Evolutionary conservation across 768 basidiomycete genomes (phyloP), one percentile per base, ranked within the genome.

Genomic region (Artomyces pyxidatus): DNA sequence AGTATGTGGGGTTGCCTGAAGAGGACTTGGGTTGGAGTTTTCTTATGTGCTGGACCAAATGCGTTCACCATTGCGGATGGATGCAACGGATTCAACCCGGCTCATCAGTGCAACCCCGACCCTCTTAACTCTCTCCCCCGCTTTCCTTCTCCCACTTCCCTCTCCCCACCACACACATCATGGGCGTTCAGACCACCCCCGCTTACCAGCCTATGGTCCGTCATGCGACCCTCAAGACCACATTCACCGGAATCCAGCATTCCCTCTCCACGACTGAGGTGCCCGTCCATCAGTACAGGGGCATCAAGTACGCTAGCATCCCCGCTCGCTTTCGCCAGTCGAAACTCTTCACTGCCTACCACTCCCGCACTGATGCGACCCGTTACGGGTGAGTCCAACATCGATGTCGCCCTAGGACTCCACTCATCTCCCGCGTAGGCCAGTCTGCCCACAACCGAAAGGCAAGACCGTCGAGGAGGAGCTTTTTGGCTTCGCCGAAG

Each of bases 311-410:
- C 56, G 87, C 83, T 21, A 70, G 71, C 19, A 71, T 88, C 12
- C 83, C 84, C 22, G 80, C 78, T 30, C 82, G 87, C 42, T 89
- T 88, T 60, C 78, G 85, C 46, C 85, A 84, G 64, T 88, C 87
- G 1, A 71, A 69, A 50, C 68, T 88, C 26, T 76, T 68, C 58
- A 73, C 74, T 9, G 65, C 74, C 4, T 85, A 85, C 56, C 75
- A 78, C 23, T 61, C 72, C 8, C 62, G 71, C 38, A 79, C 80
- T 7, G 80, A 85, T 56, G 81, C 83, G 55, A 75, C 83, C 42
- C 73, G 71, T 54, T 71, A 79, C 59, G 87, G 87, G 87, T 87
- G 58, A 27, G 76, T 68, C 28, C 9, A 45, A 27, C 19, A 30
- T 30, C 4, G 17, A 28, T 25, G 58, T 52, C 28, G 26, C 27